These are phyloP conservation scores for Dactylellina haptotyla DNA, from an alignment of 2,329 filamentous ascomycete species.

Conservation along the genomic window DNA sequence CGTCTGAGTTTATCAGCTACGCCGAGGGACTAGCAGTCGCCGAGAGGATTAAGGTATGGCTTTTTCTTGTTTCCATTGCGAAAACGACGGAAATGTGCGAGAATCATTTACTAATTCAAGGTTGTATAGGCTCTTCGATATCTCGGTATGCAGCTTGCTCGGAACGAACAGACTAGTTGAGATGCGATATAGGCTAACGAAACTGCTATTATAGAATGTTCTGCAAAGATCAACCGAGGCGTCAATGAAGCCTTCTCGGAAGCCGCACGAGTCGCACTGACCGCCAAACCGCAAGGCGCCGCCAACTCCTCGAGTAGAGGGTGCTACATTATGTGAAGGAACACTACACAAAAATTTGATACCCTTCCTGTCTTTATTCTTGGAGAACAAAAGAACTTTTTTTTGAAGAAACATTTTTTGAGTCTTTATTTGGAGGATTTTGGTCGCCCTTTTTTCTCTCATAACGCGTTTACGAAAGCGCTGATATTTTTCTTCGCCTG, in stretches of 20 bases:
- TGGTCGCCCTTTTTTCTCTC: not conserved
- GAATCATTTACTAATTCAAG: not conserved
- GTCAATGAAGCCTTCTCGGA: conserved; percentile 99
- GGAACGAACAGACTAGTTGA: not conserved
- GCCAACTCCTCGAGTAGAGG: conserved; percentile 23
- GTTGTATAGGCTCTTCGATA: conserved; percentile 79
- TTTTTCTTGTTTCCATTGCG: not conserved
- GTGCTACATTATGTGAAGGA: conserved; percentile 45
- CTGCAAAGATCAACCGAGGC: conserved; percentile 95
- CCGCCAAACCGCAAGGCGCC: conserved; percentile 71
- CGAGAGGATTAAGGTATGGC: conserved; percentile 57
- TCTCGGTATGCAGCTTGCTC: conserved; percentile 68
- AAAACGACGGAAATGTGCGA: not conserved
- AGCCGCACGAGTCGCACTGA: conserved; percentile 90
- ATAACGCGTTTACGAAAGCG: conserved; percentile 46
- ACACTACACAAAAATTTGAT: not conserved
- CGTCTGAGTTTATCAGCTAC: conserved; percentile 57
- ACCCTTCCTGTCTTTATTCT: not conserved
- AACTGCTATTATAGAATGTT: conserved; percentile 77
- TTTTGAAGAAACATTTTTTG: not conserved
- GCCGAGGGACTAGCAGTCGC: conserved; percentile 57
- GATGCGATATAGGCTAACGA: not conserved
- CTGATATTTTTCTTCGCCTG: conserved; percentile 20
- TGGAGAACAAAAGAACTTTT: not conserved
- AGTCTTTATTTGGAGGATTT: not conserved